These are phyloP conservation scores for Mycena latifolia DNA, from an alignment of 768 basidiomycete species.

Conservation along the genomic window DNA sequence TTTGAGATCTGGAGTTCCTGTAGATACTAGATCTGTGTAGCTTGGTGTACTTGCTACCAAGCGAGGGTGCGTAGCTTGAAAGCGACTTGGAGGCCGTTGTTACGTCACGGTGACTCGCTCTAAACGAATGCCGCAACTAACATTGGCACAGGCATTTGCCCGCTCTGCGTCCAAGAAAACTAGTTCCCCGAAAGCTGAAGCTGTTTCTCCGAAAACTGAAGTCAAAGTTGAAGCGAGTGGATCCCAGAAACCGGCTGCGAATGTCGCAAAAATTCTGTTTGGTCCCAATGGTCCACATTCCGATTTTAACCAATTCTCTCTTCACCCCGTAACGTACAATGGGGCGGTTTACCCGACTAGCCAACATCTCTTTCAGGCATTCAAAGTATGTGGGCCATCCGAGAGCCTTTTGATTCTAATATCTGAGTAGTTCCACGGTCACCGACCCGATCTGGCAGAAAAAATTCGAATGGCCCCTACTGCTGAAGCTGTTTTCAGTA, in stretches of 20 bases:
- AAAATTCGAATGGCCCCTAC: slow-evolving; percentile 54
- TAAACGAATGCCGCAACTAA: slow-evolving; percentile 24
- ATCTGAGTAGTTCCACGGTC: slow-evolving; percentile 53
- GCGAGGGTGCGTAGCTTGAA: too few species aligned
- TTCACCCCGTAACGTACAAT: slow-evolving; percentile 52
- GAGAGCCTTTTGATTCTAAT: neutral
- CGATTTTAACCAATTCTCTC: slow-evolving; percentile 59
- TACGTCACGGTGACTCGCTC: neutral
- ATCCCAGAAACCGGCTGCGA: neutral
- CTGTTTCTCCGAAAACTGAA: too few species aligned
- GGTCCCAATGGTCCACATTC: slow-evolving; percentile 46
- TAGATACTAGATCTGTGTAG: too few species aligned
- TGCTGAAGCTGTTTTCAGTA: slow-evolving; percentile 55
- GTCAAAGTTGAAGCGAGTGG: neutral
- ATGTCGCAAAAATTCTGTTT: slow-evolving; percentile 37
- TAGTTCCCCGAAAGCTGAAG: neutral
- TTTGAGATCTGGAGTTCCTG: neutral
- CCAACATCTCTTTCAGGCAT: slow-evolving; percentile 62
- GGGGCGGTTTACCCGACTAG: slow-evolving; percentile 57
- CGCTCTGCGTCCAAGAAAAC: slow-evolving; percentile 20
- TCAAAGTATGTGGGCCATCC: slow-evolving; percentile 46
- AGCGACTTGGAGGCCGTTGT: too few species aligned
- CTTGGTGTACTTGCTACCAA: too few species aligned
- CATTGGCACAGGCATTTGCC: slow-evolving; percentile 30
- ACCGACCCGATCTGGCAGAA: slow-evolving; percentile 58